Conservation (phyloP, 2,329 filamentous ascomycete genomes). For the Diaporthe sp. region DNA sequence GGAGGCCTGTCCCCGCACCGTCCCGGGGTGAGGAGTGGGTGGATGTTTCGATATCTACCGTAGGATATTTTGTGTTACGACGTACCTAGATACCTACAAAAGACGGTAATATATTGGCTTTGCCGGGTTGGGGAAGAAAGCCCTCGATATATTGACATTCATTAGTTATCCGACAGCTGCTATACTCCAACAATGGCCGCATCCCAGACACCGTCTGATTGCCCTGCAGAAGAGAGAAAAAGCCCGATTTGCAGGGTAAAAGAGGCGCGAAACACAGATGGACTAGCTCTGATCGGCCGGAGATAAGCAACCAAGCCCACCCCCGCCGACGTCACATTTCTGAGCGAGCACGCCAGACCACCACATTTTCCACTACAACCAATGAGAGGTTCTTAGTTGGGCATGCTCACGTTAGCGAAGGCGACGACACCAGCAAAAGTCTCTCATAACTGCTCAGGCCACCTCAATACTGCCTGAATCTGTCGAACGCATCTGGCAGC, state of each 20-base stretch:
- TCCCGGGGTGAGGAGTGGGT: neutral
- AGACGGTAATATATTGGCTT: neutral
- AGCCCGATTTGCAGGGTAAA: neutral
- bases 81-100: too few species aligned
- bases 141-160: too few species aligned
- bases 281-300: neutral
- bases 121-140: neutral
- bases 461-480: neutral
- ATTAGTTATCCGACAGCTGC: neutral
- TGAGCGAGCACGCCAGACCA: slow-evolving; percentile 40
- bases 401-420: slow-evolving; percentile 33
- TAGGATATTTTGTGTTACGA: neutral
- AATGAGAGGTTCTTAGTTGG: slow-evolving; percentile 37
- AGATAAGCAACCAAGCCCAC: slow-evolving; percentile 17
- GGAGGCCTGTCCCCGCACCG: slow-evolving; percentile 18
- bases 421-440: slow-evolving; percentile 28
- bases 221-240: neutral
- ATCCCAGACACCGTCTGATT: neutral
- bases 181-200: too few species aligned
- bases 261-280: neutral
- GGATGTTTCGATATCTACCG: neutral
- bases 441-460: slow-evolving; percentile 15
- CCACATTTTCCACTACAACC: slow-evolving; percentile 33
- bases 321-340: slow-evolving; percentile 41
- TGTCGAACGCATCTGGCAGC: neutral